These are phyloP conservation scores for Ceratobasidium theobromae DNA, from an alignment of 1,284 basidiomycete genomes.

Conservation along the genomic window DNA sequence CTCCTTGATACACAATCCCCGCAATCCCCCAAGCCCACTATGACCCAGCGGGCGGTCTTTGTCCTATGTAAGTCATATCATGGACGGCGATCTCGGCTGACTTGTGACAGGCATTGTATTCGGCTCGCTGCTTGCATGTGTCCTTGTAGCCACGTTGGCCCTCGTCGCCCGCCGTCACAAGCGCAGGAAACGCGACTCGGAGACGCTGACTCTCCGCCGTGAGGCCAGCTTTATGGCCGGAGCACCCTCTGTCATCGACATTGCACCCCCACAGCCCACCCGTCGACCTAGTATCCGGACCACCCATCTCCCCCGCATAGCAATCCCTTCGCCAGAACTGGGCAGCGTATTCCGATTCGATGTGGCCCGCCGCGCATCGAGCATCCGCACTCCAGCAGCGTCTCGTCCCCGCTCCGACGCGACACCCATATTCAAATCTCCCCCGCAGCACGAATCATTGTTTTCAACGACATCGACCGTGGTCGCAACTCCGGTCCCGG, in stretches of 20 bases:
- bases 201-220: not conserved
- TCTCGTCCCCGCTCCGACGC: not conserved
- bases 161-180: not conserved
- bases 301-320: not conserved
- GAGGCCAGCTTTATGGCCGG: slow-evolving; percentile 20
- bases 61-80: slow-evolving; percentile 5
- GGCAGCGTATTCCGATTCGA: slow-evolving; percentile 25
- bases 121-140: slow-evolving; percentile 9
- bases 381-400: not conserved
- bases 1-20: slow-evolving; percentile 1
- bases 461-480: slow-evolving; percentile 8
- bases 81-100: not conserved
- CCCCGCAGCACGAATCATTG: not conserved
- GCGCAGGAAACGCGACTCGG: not conserved
- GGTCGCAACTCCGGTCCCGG: not conserved
- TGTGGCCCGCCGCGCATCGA: not conserved
- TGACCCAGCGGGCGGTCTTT: not conserved
- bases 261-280: not conserved
- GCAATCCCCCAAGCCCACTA: not conserved
- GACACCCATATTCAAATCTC: not conserved
- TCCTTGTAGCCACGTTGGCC: not conserved
- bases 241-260: slow-evolving; percentile 4
- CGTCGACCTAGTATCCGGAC: not conserved
- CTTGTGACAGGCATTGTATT: slow-evolving; percentile 12
- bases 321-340: slow-evolving; percentile 21